Evolutionary conservation across 1,284 basidiomycete genomes (phyloP), one percentile per base, ranked within the genome.

Genomic region (Moesziomyces sp.): DNA sequence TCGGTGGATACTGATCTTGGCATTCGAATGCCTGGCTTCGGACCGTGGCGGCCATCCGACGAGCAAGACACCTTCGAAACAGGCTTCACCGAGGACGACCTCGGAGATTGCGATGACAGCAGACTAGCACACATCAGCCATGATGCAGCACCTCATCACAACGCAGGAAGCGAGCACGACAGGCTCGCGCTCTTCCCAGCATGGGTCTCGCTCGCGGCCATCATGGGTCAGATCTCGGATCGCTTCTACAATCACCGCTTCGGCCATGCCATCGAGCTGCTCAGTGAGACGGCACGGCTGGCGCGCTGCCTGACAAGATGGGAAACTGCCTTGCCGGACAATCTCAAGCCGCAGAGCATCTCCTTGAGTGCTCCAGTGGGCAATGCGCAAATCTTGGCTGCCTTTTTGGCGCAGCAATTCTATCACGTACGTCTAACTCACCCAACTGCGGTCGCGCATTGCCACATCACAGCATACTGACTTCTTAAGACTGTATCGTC

Each of bases 161-260:
- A 13, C 13, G 44, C 11, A 26, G 24, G 14, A 47, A 47, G 24
- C 23, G 16, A 47, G 26, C 14, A 26, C 33, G 19, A 46, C 21
- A 46, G n/a, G 10, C 44, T 21, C 11, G 44, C 19, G 21, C 18
- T 46, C 11, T 52, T 58, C 30, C 19, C 47, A 5, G 56, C 56
- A 5, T 58, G 56, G 56, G 56, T 58, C 48, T 51, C 56, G 21
- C 48, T 58, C 14, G 42, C 56, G 5, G 43, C 21, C 44, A 52
- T 58, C 44, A 58, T 58, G 56, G 48, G 56, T n/a, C 56, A 51
- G 21, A 58, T 58, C 10, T 58, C 49, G 14, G 56, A 58, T 21
- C 47, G 49, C 8, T 58, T 58, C 46, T 58, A 58, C 44, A 58
- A 44, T 3, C 43, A 58, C 24, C 56, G 56, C 16, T 58, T 58